Evolutionary conservation across 768 basidiomycete genomes (phyloP).

Genomic region (Suillus weaverae): DNA sequence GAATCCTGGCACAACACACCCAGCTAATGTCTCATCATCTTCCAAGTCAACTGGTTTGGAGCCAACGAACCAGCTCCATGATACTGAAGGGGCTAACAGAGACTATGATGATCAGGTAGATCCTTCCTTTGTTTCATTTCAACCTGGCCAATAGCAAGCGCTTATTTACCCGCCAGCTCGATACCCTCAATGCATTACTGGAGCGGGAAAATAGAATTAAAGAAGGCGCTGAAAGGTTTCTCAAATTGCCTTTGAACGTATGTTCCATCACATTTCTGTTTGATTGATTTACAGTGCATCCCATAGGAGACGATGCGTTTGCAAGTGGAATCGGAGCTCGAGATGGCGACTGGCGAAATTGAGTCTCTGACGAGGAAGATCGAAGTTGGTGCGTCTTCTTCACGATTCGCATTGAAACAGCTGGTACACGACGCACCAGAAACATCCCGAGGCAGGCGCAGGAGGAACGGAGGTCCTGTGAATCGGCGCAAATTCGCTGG

Average conservation of each 20-base stretch:
- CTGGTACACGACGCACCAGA: slow-evolving; percentile 28
- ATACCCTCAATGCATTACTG: slow-evolving; percentile 64
- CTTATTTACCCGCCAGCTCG: slow-evolving; percentile 47
- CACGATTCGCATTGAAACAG: not conserved
- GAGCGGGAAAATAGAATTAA: slow-evolving; percentile 80
- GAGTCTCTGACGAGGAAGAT: slow-evolving; percentile 54
- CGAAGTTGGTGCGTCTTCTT: slow-evolving; percentile 41
- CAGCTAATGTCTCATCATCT: slow-evolving; percentile 28
- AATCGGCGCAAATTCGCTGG: slow-evolving; percentile 36
- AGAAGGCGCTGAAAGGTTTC: slow-evolving; percentile 89
- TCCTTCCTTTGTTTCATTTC: not conserved
- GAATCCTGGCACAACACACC: slow-evolving; percentile 22
- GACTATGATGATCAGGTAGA: slow-evolving; percentile 32
- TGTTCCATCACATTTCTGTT: slow-evolving; percentile 1
- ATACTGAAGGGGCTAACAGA: slow-evolving; percentile 22
- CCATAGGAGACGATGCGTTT: slow-evolving; percentile 56
- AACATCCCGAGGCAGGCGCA: slow-evolving; percentile 31
- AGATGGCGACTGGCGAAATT: slow-evolving; percentile 74
- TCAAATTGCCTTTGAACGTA: slow-evolving; percentile 65
- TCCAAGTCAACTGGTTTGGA: slow-evolving; percentile 31
- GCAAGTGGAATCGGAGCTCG: slow-evolving; percentile 77
- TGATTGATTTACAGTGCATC: slow-evolving; percentile 18
- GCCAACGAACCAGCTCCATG: slow-evolving; percentile 23
- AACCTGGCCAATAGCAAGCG: not conserved
- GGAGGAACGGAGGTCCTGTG: slow-evolving; percentile 25